Evolutionary conservation across 495 filamentous ascomycete genomes (phyloP), one percentile per base, ranked within the genome.

Genomic region (Zalerion maritima): DNA sequence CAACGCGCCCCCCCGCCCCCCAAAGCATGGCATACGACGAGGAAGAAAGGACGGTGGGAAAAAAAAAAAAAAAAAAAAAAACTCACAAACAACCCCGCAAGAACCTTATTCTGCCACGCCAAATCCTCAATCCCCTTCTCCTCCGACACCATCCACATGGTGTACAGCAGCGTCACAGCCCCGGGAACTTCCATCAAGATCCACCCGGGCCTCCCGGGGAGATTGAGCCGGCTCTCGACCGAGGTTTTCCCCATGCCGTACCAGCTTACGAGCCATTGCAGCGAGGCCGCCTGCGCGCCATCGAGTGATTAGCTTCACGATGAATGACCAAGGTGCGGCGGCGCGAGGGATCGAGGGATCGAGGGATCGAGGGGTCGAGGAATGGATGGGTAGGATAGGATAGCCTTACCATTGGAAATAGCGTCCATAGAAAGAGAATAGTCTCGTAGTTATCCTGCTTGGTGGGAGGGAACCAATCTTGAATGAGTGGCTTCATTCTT

Each of bases 191-290:
- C 89, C 85, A 94, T 94, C 3, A 68, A 61, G 5, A 72, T 67
- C 89, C 89, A 97, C 30, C 67, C 83, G 17, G 80, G 57, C 37
- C 78, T 78, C 37, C 89, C 89, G n/a, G 84, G 82, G 16, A 96
- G 47, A 52, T 97, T 96, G 53, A 91, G 60, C 10, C 55, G 57
- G 22, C 73, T 82, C 3, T 51, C 36, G 6, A 64, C 55, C 6
- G 83, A 92, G n/a, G 83, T 89, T 54, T 96, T 96, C 39, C 89
- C 89, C 56, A 73, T 69, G 19, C 71, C 68, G 50, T 85, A 77
- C 58, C 64, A 81, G 18, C 67, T 54, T 6, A 57, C 36, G 13
- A 70, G 10, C 75, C 74, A 81, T 71, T 78, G 73, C 20, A 65
- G 21, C n/a, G 64, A 52, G 4, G 62, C 67, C 36, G 64, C 28